Evolutionary conservation across 2,329 filamentous ascomycete species (phyloP).

Genomic region (Neopestalotiopsis sp.): DNA sequence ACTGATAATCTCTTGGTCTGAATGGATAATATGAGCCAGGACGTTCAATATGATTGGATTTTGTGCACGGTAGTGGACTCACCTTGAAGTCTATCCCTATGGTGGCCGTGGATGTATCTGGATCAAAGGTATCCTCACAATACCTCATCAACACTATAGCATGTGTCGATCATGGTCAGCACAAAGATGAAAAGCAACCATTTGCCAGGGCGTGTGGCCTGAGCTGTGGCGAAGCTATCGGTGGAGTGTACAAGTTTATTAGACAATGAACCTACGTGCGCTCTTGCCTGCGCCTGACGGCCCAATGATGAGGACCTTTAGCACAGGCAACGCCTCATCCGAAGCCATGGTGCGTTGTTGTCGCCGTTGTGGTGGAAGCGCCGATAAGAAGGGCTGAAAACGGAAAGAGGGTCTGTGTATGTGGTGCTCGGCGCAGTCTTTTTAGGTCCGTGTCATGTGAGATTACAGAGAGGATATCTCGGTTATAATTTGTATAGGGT

Average conservation of each 20-base stretch:
- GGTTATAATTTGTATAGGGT: not conserved
- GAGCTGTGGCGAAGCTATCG: not conserved
- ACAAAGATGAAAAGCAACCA: not conserved
- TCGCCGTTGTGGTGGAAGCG: not conserved
- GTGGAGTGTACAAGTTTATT: too few relatives aligned
- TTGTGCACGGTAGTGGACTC: constrained; percentile 13
- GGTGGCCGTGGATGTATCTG: constrained; percentile 57
- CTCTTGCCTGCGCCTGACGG: constrained; percentile 62
- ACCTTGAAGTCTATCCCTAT: constrained; percentile 65
- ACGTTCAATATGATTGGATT: not conserved
- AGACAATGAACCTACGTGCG: constrained; percentile 46
- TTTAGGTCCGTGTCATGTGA: not conserved
- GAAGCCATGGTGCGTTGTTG: constrained; percentile 41
- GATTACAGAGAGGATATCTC: not conserved
- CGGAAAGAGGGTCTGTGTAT: not conserved
- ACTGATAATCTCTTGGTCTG: constrained; percentile 59
- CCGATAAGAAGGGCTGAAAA: not conserved
- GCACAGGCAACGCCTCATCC: constrained; percentile 51
- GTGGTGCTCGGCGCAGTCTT: not conserved
- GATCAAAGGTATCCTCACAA: constrained; percentile 62
- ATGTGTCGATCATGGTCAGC: not conserved
- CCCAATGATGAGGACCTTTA: constrained; percentile 61
- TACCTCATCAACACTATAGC: constrained; percentile 56
- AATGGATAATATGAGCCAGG: not conserved
- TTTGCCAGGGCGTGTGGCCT: not conserved